Base-by-base conservation (phyloP, 192 early-diverging fungal genomes). In the Coemansia sp. region DNA sequence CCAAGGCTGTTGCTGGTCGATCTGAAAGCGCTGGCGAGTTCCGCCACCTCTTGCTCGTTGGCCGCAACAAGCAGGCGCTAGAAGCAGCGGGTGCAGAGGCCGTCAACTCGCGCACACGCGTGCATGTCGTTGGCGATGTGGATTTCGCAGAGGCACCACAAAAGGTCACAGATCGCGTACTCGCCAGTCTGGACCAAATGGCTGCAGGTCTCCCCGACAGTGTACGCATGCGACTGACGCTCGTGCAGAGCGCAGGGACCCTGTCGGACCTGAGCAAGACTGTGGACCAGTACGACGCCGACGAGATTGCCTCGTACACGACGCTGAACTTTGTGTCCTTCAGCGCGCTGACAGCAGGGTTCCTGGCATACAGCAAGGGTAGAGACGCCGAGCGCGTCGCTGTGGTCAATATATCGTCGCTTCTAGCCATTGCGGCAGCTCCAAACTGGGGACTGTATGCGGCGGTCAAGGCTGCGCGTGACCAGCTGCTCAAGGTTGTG, bases 361-460 rank as follows among this genome's bases (percentile, higher is more conserved):
- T 84, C 50, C 72, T 81, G 28, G 58, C 22, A 3, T 61, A 29
- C 28, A 54, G 58, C 41, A 44, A 58, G 31, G 8, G 22, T 9
- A n/a, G 20, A 13, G n/a, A 47, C 44, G 64, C 56, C 6, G 56
- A 60, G 36, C 61, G 70, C 44, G 70, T 65, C 1, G 66, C 68
- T 19, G 55, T 96, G 15, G 87, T 94, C 30, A 96, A 91, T 57
- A 85, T 96, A 48, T 90, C 91, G 31, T 91, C 92, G 9, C 66
- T 94, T 25, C 59, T 88, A 23, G 91, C 90, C 2, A 75, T 94
- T n/a, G 64, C 86, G 67, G 66, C 92, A 4, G 90, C 86, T 62
- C 71, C 90, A 28, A 83, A 91, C 70, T 94, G 90, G 92, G 86
- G 89, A 10, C 70, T 92, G 4, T 96, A 96, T 70, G 85, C 87